These are phyloP conservation scores for Globisporangium emineosum DNA, from an alignment of 352 stramenopile species.

Conservation along the genomic window DNA sequence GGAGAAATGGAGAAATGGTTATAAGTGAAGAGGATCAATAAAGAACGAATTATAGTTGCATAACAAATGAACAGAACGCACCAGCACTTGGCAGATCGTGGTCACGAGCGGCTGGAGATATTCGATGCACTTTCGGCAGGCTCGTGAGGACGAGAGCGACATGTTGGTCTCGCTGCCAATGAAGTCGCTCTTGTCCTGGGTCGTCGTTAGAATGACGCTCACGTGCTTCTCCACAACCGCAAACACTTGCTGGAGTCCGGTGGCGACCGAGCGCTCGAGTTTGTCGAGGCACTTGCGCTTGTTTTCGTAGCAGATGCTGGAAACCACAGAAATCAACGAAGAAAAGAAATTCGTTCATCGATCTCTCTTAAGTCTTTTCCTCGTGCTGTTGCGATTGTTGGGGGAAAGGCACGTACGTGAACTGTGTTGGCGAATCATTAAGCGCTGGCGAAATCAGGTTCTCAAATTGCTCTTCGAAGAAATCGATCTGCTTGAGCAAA, in stretches of 20 bases:
- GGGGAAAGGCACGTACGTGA: slow-evolving; percentile 41
- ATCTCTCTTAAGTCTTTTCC: neutral
- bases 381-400: neutral
- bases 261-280: slow-evolving; percentile 50
- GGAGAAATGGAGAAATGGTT: neutral
- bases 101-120: slow-evolving; percentile 64
- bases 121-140: slow-evolving; percentile 67
- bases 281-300: slow-evolving; percentile 68
- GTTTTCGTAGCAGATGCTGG: slow-evolving; percentile 75
- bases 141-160: slow-evolving; percentile 66
- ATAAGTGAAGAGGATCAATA: neutral
- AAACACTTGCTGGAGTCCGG: slow-evolving; percentile 50
- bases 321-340: neutral
- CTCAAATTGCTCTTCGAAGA: slow-evolving; percentile 65
- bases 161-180: slow-evolving; percentile 70
- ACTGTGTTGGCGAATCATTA: slow-evolving; percentile 55
- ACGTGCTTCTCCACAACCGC: slow-evolving; percentile 64
- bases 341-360: neutral
- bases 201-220: slow-evolving; percentile 37
- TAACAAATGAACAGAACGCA: slow-evolving; percentile 20
- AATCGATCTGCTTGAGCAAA: slow-evolving; percentile 55
- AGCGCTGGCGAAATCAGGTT: slow-evolving; percentile 33
- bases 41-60: neutral
- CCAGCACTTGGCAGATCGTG: slow-evolving; percentile 47
- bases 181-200: slow-evolving; percentile 77